Percentiles rank a stretch among this genome's conserved stretches.
phyloP scores from a whole-genome alignment of 192 early-diverging fungal species.

The Coemansia asiatica region DNA sequence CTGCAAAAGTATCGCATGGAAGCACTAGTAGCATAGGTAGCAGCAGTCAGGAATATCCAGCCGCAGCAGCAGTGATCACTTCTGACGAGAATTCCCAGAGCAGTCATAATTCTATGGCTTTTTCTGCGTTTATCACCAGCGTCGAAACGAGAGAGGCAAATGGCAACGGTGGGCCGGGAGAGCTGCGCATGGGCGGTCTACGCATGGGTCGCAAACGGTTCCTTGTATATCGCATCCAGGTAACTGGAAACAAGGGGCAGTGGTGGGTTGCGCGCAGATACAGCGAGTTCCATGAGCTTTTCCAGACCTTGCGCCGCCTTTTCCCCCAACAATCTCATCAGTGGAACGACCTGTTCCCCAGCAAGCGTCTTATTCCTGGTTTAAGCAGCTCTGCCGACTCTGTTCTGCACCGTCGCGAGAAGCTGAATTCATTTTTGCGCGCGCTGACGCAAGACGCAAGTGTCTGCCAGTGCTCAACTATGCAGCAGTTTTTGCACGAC shows the following conservation, averaged over 20 bases:
- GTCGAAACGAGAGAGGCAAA: conserved; percentile 42
- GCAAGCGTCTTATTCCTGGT: conserved; percentile 44
- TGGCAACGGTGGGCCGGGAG: conserved; percentile 13
- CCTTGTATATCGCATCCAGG: conserved; percentile 49
- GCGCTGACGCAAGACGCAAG: conserved; percentile 30
- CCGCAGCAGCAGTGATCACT: neutral
- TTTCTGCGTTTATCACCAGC: conserved; percentile 39
- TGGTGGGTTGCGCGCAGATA: conserved; percentile 51
- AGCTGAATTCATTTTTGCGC: conserved; percentile 41
- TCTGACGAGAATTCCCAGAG: neutral
- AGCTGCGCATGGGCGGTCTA: conserved; percentile 44
- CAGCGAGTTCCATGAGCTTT: conserved; percentile 50
- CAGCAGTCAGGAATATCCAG: neutral
- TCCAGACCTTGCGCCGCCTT: conserved; percentile 35
- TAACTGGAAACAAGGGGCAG: conserved; percentile 38
- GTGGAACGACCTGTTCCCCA: conserved; percentile 49
- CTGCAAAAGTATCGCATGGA: neutral
- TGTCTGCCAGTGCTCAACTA: conserved; percentile 18
- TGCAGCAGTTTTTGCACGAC: conserved; percentile 50
- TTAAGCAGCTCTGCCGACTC: conserved; percentile 40
- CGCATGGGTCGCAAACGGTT: conserved; percentile 51
- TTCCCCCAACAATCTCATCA: conserved; percentile 33
- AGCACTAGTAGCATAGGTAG: neutral
- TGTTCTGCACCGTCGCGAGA: conserved; percentile 46
- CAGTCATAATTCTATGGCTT: neutral